These are phyloP conservation scores for Teunomyces stri DNA, from an alignment of 805 yeast genomes.

Conservation along the genomic window DNA sequence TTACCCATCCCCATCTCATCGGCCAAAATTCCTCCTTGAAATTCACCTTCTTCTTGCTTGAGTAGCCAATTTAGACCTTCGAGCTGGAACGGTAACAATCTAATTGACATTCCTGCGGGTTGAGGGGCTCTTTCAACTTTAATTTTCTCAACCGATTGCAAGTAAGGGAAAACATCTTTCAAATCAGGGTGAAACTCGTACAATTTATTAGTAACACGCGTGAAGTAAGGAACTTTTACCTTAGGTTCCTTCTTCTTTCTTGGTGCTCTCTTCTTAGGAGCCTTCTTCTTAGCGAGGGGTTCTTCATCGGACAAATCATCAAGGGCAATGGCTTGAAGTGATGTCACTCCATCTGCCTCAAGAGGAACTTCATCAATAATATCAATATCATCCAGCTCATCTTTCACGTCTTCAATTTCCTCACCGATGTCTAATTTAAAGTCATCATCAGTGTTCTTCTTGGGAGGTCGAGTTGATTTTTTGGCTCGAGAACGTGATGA, in stretches of 20 bases:
- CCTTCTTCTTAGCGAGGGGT: constrained; percentile 11
- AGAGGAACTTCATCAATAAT: constrained; percentile 18
- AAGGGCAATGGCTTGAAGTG: constrained; percentile 19
- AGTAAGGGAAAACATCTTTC: constrained; percentile 63
- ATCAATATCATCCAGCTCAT: constrained; percentile 33
- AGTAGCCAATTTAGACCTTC: constrained; percentile 92
- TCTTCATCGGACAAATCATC: constrained; percentile 24
- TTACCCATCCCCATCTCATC: constrained; percentile 99
- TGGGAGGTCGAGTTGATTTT: constrained; percentile 1
- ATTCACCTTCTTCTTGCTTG: constrained; percentile 74
- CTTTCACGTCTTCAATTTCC: constrained; percentile 32
- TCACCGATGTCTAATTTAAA: constrained; percentile 14
- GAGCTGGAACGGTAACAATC: constrained; percentile 81
- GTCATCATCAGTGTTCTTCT: constrained; percentile 15
- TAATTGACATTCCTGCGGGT: constrained; percentile 74
- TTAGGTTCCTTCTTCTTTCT: constrained; percentile 41
- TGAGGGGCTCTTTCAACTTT: constrained; percentile 61
- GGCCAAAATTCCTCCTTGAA: constrained; percentile 89
- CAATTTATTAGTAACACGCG: constrained; percentile 64
- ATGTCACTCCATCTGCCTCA: constrained; percentile 6
- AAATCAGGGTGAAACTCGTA: constrained; percentile 79
- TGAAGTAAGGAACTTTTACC: constrained; percentile 65
- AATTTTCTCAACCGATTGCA: constrained; percentile 48
- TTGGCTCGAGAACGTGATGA: constrained; percentile 8
- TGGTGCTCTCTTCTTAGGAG: constrained; percentile 18